Base-by-base conservation (phyloP, 2,329 filamentous ascomycete species). In the Escovopsis sp. region DNA sequence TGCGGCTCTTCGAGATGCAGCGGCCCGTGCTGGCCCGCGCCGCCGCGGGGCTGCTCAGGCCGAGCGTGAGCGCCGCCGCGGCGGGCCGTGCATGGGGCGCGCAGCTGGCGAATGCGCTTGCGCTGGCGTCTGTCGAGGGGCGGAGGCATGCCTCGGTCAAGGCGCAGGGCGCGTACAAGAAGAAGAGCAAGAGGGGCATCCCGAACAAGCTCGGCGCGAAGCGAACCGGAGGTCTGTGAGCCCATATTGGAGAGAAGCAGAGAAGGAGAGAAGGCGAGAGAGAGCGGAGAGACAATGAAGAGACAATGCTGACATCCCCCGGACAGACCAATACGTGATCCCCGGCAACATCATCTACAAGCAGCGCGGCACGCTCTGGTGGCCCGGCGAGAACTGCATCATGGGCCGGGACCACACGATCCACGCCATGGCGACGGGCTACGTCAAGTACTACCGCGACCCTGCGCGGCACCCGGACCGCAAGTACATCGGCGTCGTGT, bases 271-370 rank as follows among this genome's bases (percentile, higher is more conserved):
- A 12, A n/a, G n/a, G n/a, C n/a, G 15, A 11, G 9, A 10, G 14
- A 25, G 5, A n/a, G 16, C 15, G 33, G 9, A 2, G n/a, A 33
- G 14, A 27, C 16, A 27, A 24, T 13, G 32, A 4, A 15, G 13
- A n/a, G 13, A 6, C 9, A 6, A 20, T 20, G 6, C 20, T 27
- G 10, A 25, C 9, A 35, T 15, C 31, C 3, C 3, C 5, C n/a
- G 34, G 13, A 35, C 56, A 88, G 83, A 89, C 59, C 83, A 95
- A 67, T 94, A 81, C 61, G 91, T 98, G 31, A 82, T 94, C 44
- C 83, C 88, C 5, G 91, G 91, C 42, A 96, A 94, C 68, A 98
- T 98, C 63, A 84, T 98, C 65, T 98, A 91, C 75, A 87, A 86
- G 59, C 91, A 98, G 64, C 81, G 89, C 55, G 91, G 91, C 53